Base-by-base conservation (phyloP, 441 rosid species). In the Lepidium campestre region DNA sequence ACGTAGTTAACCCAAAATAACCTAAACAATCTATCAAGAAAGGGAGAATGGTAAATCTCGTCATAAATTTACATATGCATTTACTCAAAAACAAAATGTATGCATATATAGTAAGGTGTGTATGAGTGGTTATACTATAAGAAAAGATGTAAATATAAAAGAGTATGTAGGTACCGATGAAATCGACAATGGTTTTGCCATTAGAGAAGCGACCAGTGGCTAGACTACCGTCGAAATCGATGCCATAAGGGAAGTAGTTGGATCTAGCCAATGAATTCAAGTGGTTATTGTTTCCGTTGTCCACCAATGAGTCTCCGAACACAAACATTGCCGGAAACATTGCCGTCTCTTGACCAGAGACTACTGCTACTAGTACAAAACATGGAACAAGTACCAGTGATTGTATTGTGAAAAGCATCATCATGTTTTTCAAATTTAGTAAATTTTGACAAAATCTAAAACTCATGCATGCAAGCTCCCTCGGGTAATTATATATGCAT, bases 281-380 rank as follows among this genome's bases (percentile, higher is more conserved):
- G 59, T 27, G 81, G 71, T 87, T 87, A 60, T 77, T 87, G 81
- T 85, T 87, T 52, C 93, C 93, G 7, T 67, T 79, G 46, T 87
- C 90, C 25, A 82, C 88, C 20, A 81, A 61, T 1, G 93, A 87
- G 67, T 83, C 88, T 48, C 93, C 93, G 8, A 85, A 85, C 73
- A 87, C 86, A 40, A 85, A 85, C 69, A 87, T 55, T 15, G 85
- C 86, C 4, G 89, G 80, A 49, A 77, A 75, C 71, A 68, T 56
- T 17, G 74, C 68, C 40, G 15, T 49, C 23, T 67, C 69, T 11
- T 35, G 73, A 25, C 11, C 68, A 6, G 31, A 42, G 9, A 53
- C 20, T 25, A 3, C 7, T 17, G 11, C 31, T 35, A 44, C 34
- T 59, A 50, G 11, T 18, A 50, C 19, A 23, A 54, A 73, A 25